Evolutionary conservation across 768 basidiomycete species (phyloP), one percentile per base, ranked within the genome.

Genomic region (Gautieria morchelliformis): DNA sequence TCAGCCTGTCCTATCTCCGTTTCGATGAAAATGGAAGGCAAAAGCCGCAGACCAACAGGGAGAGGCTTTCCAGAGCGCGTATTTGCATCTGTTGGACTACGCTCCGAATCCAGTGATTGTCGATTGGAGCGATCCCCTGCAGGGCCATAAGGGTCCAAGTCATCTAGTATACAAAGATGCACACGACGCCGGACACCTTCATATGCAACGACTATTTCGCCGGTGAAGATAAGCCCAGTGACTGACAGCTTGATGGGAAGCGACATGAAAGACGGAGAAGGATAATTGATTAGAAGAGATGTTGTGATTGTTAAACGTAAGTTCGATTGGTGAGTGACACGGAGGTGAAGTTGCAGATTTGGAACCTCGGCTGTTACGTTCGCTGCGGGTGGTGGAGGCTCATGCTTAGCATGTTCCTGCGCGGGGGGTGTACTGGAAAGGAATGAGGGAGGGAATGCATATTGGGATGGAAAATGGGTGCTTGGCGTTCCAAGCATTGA

Each of bases 1-100:
- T 97, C 93, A 48, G 85, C 75, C 74, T 97, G 90, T 3, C 95
- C 95, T 52, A 98, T 95, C 74, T 97, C 94, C 65, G 89, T 93
- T 71, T 98, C 95, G 70, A 98, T 94, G 63, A 84, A 80, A 44
- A 96, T 90, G 12, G 83, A 81, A 0, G 91, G 91, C 20, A 99
- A 73, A 14, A 99, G 71, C 30, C 93, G 78, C 63, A 88, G 85
- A 0, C 94, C 93, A 6, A 88, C 77, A 1, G 89, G 87, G 12
- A 88, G 72, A 27, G 84, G 84, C 64, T 91, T 91, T 9, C 77
- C 71, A 0, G 77, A 70, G 15, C 79, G 69, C 4, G 63, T 67
- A 17, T 84, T 82, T 1, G 75, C 63, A 40, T 87, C 86, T 9
- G 84, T 74, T 15, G 83, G 81, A 4, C 83, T 82, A 32, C 46